Conservation (phyloP, 192 early-diverging fungal species). For the Coemansia sp. region DNA sequence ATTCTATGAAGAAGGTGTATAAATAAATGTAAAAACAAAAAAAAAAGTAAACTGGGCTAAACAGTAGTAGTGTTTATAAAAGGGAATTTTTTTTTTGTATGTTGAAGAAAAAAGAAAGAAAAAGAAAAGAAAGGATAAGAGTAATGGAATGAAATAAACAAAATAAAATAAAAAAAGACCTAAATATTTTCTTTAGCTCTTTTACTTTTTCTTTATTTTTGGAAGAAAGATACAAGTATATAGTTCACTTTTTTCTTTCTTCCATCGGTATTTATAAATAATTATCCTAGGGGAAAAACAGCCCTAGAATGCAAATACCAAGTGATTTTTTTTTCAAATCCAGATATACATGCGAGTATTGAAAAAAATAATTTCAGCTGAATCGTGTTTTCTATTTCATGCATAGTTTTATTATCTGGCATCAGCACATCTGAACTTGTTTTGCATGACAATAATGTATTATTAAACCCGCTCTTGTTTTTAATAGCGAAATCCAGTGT, state of each 20-base stretch:
- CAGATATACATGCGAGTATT: too few species aligned
- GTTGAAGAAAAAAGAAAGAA: background rate
- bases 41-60: background rate
- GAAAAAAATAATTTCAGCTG: background rate
- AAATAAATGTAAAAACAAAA: background rate
- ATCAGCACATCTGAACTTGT: slow-evolving; percentile 1
- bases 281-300: too few species aligned
- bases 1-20: too few species aligned
- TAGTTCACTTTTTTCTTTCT: too few species aligned
- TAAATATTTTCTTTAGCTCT: too few species aligned
- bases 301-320: too few species aligned
- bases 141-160: background rate
- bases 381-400: background rate
- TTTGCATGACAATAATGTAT: background rate
- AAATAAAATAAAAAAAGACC: background rate
- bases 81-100: too few species aligned
- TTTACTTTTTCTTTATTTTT: too few species aligned
- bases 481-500: background rate
- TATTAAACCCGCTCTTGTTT: background rate
- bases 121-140: background rate
- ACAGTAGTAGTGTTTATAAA: too few species aligned
- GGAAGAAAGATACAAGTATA: too few species aligned
- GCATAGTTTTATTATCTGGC: slow-evolving; percentile 8
- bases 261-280: too few species aligned
- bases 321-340: too few species aligned